phyloP scores from a whole-genome alignment of 345 rosid genomes.

The Arabidopsis suecica region DNA sequence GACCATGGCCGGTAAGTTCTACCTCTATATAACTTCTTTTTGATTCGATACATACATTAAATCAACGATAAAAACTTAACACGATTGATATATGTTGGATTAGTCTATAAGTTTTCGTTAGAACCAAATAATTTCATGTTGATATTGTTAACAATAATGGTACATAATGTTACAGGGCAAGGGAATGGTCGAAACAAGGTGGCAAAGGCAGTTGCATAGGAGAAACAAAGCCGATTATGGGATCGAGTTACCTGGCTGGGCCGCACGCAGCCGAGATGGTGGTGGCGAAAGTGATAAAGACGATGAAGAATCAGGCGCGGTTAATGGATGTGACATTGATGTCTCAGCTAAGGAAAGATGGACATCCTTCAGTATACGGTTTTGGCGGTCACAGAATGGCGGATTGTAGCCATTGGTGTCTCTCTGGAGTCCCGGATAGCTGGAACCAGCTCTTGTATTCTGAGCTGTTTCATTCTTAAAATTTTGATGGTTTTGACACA shows the following conservation, averaged over 20 bases:
- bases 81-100: too few species aligned
- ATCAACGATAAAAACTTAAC: neutral
- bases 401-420: conserved; percentile 53
- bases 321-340: conserved; percentile 44
- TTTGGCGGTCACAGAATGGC: conserved; percentile 34
- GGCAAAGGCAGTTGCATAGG: conserved; percentile 50
- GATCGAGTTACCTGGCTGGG: conserved; percentile 50
- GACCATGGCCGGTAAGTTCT: conserved; percentile 58
- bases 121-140: too few species aligned
- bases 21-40: neutral
- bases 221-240: conserved; percentile 50
- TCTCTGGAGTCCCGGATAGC: conserved; percentile 48
- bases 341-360: conserved; percentile 52
- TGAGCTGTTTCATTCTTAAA: conserved; percentile 35
- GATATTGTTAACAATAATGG: neutral
- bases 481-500: neutral
- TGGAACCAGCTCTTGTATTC: conserved; percentile 49
- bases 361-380: conserved; percentile 46
- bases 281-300: conserved; percentile 38
- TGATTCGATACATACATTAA: neutral
- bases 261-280: conserved; percentile 55
- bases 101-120: too few species aligned
- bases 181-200: conserved; percentile 60
- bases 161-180: conserved; percentile 47
- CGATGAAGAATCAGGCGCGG: conserved; percentile 37